A percentile compares a stretch with the other conserved stretches of the same genome.
phyloP scores from a whole-genome alignment of 495 filamentous ascomycete species.

The Halenospora varia region DNA sequence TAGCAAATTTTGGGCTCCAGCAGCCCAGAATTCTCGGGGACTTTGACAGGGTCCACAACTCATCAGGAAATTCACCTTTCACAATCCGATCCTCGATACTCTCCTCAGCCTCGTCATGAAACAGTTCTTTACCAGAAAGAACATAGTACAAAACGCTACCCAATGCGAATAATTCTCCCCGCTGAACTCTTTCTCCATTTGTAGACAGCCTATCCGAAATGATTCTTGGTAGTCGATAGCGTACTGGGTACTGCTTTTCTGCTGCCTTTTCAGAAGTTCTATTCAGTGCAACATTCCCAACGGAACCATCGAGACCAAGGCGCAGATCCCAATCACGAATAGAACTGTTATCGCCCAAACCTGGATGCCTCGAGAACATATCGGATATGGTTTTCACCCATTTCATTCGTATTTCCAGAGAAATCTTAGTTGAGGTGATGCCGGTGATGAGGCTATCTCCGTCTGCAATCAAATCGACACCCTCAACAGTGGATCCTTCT shows the following conservation, averaged over 20 bases:
- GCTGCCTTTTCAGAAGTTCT: not conserved
- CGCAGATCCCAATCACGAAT: not conserved
- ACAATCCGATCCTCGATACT: not conserved
- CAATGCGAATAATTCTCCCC: not conserved
- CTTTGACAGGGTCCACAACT: not conserved
- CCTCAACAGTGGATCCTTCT: too few relatives aligned
- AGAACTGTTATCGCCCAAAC: not conserved
- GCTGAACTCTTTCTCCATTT: not conserved
- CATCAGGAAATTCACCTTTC: not conserved
- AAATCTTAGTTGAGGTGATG: too few relatives aligned
- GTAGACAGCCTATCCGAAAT: not conserved
- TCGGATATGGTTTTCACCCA: not conserved
- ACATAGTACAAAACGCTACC: not conserved
- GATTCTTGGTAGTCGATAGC: not conserved
- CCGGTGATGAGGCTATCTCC: too few relatives aligned
- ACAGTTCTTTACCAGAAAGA: not conserved
- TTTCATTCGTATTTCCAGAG: not conserved
- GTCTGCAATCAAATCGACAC: too few relatives aligned
- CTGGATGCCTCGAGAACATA: not conserved
- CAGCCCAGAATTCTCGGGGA: not conserved
- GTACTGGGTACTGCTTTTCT: not conserved
- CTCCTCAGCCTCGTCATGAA: not conserved
- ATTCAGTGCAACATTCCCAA: not conserved
- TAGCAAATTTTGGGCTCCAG: not conserved
- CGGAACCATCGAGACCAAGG: not conserved